phyloP scores from a whole-genome alignment of 371 early-diverging fungal species.

The Paramicrosporidium saccamoebae region DNA sequence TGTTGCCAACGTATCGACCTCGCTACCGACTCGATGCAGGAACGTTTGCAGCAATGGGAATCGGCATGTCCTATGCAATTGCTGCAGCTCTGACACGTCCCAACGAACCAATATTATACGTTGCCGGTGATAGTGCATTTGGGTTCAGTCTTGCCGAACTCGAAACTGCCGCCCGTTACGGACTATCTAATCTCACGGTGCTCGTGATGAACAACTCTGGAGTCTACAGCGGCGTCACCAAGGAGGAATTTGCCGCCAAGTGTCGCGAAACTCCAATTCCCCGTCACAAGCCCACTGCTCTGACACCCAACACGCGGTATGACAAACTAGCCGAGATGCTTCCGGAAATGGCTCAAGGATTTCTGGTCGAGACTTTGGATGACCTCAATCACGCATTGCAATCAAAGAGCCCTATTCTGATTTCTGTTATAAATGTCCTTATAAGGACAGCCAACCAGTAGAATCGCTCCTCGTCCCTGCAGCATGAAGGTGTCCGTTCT shows the following conservation, averaged over 20 bases:
- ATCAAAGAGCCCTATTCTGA: no score
- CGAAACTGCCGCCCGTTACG: conserved; percentile 29
- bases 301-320: conserved; percentile 23
- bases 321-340: conserved; percentile 19
- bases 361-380: neutral
- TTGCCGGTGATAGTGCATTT: conserved; percentile 48
- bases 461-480: no score
- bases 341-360: neutral
- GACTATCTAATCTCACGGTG: conserved; percentile 20
- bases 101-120: conserved; percentile 15
- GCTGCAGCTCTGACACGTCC: conserved; percentile 17
- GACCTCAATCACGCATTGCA: neutral
- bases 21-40: conserved; percentile 34
- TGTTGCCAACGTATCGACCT: conserved; percentile 22
- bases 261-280: conserved; percentile 2
- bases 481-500: no score
- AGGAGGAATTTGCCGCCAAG: conserved; percentile 7
- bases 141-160: conserved; percentile 49
- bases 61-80: conserved; percentile 42
- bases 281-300: conserved; percentile 15
- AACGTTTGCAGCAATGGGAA: conserved; percentile 43
- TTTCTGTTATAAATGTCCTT: no score
- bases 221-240: conserved; percentile 27
- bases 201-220: conserved; percentile 48
- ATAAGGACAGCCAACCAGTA: no score